phyloP scores from a whole-genome alignment of 2,329 filamentous ascomycete species.

The Fusarium pininemorale region DNA sequence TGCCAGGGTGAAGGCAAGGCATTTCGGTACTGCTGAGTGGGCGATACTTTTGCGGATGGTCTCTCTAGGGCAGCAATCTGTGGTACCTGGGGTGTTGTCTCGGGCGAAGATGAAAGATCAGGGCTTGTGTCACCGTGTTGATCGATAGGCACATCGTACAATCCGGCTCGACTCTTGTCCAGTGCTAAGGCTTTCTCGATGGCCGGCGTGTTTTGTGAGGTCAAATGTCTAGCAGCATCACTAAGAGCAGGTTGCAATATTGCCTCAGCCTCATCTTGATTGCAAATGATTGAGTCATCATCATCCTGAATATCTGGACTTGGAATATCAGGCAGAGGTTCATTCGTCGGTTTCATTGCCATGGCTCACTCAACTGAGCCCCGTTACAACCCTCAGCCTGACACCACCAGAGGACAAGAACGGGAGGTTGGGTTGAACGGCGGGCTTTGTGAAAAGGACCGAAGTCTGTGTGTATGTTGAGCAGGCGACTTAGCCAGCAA shows the following conservation, averaged over 20 bases:
- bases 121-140: constrained; percentile 38
- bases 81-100: constrained; percentile 13
- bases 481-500: background rate
- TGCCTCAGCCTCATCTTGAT: constrained; percentile 66
- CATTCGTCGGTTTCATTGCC: constrained; percentile 8
- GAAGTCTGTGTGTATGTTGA: constrained; percentile 11
- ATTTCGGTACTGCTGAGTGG: constrained; percentile 4
- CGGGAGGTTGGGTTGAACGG: background rate
- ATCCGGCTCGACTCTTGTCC: constrained; percentile 49
- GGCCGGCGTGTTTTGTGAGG: constrained; percentile 63
- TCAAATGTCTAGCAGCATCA: constrained; percentile 63
- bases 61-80: constrained; percentile 6
- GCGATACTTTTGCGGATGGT: constrained; percentile 2
- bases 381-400: background rate
- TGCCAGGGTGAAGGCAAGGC: constrained; percentile 45
- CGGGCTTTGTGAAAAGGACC: constrained; percentile 2
- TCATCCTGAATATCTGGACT: constrained; percentile 25
- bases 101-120: constrained; percentile 32
- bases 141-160: constrained; percentile 40
- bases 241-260: constrained; percentile 69
- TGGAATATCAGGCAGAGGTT: constrained; percentile 1
- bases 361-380: constrained; percentile 12
- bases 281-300: constrained; percentile 44
- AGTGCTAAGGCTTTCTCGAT: constrained; percentile 67
- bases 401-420: background rate